phyloP scores from a whole-genome alignment of 176 grass and related monocot species.

The Microstegium vimineum region DNA sequence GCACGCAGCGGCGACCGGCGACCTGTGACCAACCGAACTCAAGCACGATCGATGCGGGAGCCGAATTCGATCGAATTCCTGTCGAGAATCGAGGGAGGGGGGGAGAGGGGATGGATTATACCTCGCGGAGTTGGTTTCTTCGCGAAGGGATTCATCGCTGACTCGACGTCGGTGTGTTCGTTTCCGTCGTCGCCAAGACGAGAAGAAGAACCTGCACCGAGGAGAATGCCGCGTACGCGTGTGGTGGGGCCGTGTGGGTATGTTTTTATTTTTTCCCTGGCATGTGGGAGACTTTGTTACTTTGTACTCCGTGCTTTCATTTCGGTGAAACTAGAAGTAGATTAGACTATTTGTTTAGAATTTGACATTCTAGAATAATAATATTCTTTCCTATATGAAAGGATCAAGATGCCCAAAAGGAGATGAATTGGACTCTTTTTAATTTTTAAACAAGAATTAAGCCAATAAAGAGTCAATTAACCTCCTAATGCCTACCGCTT shows the following conservation, averaged over 20 bases:
- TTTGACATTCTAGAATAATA: no score
- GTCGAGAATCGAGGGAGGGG: neutral
- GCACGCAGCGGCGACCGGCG: neutral
- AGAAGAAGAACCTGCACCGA: neutral
- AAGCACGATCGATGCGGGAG: neutral
- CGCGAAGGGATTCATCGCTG: slow-evolving; percentile 74
- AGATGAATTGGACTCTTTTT: no score
- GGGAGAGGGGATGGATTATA: neutral
- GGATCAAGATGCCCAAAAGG: no score
- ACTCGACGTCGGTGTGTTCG: neutral
- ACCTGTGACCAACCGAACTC: neutral
- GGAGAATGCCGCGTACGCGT: slow-evolving; percentile 14
- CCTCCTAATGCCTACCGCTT: no score
- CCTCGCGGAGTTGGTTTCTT: slow-evolving; percentile 82
- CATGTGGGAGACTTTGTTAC: no score
- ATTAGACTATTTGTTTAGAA: no score
- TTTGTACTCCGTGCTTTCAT: no score
- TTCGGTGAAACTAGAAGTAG: no score
- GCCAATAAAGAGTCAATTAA: no score
- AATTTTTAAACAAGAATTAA: no score
- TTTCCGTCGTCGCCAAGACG: neutral
- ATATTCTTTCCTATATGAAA: no score
- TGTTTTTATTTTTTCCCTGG: no score
- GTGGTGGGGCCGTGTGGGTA: neutral
- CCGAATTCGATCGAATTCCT: slow-evolving; percentile 11